Base-by-base conservation (phyloP, 495 filamentous ascomycete species). In the Hyaloscypha variabilis region DNA sequence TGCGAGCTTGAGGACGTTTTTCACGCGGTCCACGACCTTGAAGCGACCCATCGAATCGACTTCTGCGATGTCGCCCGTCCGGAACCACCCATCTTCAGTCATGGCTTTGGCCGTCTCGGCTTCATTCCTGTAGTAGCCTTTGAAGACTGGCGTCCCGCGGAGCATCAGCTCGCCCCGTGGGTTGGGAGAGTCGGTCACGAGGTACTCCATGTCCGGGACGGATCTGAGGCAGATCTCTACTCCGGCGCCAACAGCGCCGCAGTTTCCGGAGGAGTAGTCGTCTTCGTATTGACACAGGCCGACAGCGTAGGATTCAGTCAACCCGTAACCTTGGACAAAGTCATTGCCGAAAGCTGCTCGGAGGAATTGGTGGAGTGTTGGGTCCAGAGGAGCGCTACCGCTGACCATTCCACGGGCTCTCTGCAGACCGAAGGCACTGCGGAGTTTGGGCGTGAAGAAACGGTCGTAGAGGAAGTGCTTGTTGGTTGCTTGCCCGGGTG, bases 1-100 rank as follows among this genome's bases (percentile, higher is more conserved):
- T 0, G 95, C 90, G 51, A 99, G 85, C 85, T 99, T 99, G 73
- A 99, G 88, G 19, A 98, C 91, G 77, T 99, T 98, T 89, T 99
- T 99, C 72, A 93, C 89, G 67, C 95, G 93, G 77, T 99, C 95
- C 71, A 99, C 89, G 77, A 99, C 94, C 70, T 85, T 87, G 79
- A 98, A 91, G 62, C 96, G 91, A 63, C 95, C 95, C 71, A 90
- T 77, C 58, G 86, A 86, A 74, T 99, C 95, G 29, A 99, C 80
- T 21, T 84, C 83, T 72, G 85, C 90, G 53, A 99, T 94, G 71
- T 99, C 95, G 24, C 95, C 95, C 1, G 95, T 97, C 70, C 89
- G 88, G 83, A 99, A 97, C 95, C 95, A 99, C 64, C 95, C 95
- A 69, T 98, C 96, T 55, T 88, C 80, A 21, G 92, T 88, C 50